phyloP scores from a whole-genome alignment of 805 yeast genomes.

The Scheffersomyces spartinae region DNA sequence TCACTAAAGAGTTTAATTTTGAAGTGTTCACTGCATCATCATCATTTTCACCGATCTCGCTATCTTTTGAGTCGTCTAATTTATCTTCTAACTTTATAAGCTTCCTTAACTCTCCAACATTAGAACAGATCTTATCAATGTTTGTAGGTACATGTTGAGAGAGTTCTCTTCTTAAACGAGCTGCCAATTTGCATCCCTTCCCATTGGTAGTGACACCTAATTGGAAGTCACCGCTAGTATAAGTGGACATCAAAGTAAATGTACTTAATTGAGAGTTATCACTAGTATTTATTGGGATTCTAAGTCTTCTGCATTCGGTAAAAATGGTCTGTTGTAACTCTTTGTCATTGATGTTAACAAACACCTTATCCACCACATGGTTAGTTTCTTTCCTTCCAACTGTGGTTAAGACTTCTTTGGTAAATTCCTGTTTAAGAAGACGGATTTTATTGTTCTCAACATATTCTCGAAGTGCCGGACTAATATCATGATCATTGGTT shows the following conservation, averaged over 20 bases:
- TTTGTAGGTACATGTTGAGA: conserved; percentile 54
- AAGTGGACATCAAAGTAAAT: conserved; percentile 66
- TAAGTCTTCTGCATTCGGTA: conserved; percentile 38
- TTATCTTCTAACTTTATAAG: conserved; percentile 44
- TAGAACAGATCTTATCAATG: conserved; percentile 55
- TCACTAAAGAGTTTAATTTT: conserved; percentile 48
- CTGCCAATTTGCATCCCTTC: conserved; percentile 80
- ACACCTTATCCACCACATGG: conserved; percentile 62
- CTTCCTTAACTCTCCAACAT: conserved; percentile 56
- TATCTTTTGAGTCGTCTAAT: conserved; percentile 15
- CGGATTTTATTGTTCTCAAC: conserved; percentile 14
- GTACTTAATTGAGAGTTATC: conserved; percentile 65
- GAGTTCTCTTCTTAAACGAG: conserved; percentile 66
- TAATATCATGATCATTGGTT: no score
- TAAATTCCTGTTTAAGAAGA: conserved; percentile 21
- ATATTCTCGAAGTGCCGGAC: no score
- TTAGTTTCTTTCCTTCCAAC: conserved; percentile 56
- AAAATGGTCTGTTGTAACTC: conserved; percentile 30
- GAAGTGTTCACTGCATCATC: conserved; percentile 59
- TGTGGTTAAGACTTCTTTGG: conserved; percentile 32
- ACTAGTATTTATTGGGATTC: conserved; percentile 77
- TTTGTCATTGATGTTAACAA: conserved; percentile 36
- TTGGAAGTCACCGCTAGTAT: conserved; percentile 62
- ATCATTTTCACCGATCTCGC: conserved; percentile 43
- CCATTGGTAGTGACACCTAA: conserved; percentile 80